phyloP scores from a whole-genome alignment of 2,329 filamentous ascomycete genomes.

The Xylaria sp. region DNA sequence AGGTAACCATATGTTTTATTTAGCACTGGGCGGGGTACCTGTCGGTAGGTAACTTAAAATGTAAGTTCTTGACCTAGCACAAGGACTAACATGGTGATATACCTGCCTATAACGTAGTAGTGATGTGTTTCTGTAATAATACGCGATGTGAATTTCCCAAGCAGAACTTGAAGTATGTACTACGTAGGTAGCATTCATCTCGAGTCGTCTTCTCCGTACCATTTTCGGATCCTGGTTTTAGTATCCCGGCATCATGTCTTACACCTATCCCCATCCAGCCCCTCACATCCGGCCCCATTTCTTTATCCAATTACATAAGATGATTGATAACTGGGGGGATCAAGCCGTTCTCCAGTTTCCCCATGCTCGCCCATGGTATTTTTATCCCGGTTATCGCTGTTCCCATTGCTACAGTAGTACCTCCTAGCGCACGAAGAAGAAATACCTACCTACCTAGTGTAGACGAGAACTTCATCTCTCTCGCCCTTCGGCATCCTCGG shows the following conservation, averaged over 20 bases:
- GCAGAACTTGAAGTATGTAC: no score
- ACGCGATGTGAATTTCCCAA: no score
- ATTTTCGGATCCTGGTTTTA: not conserved
- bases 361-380: not conserved
- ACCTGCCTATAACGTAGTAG: no score
- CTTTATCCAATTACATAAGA: conserved; percentile 20
- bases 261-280: not conserved
- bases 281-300: not conserved
- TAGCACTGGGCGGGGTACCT: no score
- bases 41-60: no score
- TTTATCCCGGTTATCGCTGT: not conserved
- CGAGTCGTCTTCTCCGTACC: not conserved
- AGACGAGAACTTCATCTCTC: conserved; percentile 1
- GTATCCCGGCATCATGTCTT: not conserved
- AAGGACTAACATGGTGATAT: no score
- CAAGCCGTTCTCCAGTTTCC: not conserved
- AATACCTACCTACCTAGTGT: not conserved
- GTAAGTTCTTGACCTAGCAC: no score
- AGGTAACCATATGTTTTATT: no score
- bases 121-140: no score
- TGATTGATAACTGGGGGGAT: conserved; percentile 4
- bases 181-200: no score
- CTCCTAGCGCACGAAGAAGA: not conserved
- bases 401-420: not conserved
- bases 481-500: conserved; percentile 37